Conservation (phyloP, 345 rosid genomes). For the Hibiscus syriacus region DNA sequence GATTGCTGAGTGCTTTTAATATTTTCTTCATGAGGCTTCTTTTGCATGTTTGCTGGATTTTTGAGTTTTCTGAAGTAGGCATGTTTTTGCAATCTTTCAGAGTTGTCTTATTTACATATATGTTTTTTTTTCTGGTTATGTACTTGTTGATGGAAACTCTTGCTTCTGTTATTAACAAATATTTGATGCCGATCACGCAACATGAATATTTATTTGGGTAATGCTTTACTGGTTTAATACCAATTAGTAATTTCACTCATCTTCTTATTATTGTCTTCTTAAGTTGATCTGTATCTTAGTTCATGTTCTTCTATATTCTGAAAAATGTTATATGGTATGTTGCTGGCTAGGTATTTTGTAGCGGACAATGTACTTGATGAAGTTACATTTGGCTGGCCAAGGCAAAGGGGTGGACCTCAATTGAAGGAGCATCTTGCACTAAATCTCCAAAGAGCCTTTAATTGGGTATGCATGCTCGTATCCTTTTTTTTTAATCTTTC, state of each 20-base stretch:
- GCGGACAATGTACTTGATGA: slow-evolving; percentile 86
- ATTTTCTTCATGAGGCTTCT: background rate
- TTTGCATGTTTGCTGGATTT: background rate
- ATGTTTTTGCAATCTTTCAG: background rate
- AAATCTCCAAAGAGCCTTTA: slow-evolving; percentile 78
- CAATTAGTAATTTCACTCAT: background rate
- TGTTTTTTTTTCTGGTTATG: background rate
- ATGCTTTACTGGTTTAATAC: background rate
- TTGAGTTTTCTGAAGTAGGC: background rate
- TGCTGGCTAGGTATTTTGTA: slow-evolving; percentile 58
- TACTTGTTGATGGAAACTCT: slow-evolving; percentile 1
- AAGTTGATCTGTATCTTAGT: background rate
- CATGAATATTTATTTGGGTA: background rate
- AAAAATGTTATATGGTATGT: background rate
- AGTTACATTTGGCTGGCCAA: slow-evolving; percentile 89
- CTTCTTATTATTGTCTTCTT: background rate
- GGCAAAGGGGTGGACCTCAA: slow-evolving; percentile 56
- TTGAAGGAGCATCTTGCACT: slow-evolving; percentile 56
- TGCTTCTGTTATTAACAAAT: slow-evolving; percentile 1
- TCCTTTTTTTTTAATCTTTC: too few species aligned
- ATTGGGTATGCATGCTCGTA: slow-evolving; percentile 44
- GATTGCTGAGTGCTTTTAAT: background rate
- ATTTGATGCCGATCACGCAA: background rate
- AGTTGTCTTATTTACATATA: background rate
- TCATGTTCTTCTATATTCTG: background rate